phyloP scores from a whole-genome alignment of 352 stramenopile species.

The Pythium angustatum region DNA sequence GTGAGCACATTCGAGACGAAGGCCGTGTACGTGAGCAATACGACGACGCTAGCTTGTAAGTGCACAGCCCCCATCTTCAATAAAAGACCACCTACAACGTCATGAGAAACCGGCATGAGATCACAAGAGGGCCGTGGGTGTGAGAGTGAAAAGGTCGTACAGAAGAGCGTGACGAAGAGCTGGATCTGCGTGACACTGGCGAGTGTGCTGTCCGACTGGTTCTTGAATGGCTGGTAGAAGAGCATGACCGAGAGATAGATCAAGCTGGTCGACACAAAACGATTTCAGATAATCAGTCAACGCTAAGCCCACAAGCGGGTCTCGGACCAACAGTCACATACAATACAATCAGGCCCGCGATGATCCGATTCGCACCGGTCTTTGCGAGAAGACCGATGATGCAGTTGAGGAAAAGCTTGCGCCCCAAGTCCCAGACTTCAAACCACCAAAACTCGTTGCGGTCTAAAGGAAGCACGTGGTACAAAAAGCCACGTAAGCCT shows the following conservation, averaged over 20 bases:
- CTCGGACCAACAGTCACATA: constrained; percentile 40
- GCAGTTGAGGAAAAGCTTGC: constrained; percentile 75
- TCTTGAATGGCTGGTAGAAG: constrained; percentile 69
- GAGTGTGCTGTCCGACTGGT: constrained; percentile 61
- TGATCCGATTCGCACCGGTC: constrained; percentile 64
- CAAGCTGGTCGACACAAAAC: constrained; percentile 35
- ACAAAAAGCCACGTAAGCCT: neutral
- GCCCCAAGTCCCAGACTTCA: constrained; percentile 71
- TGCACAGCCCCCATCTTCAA: constrained; percentile 65
- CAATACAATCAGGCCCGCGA: constrained; percentile 68
- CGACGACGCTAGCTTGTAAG: constrained; percentile 43
- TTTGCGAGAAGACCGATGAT: constrained; percentile 64
- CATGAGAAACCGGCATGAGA: neutral
- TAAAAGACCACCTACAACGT: constrained; percentile 50
- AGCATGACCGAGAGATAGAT: constrained; percentile 78
- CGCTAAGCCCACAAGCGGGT: neutral
- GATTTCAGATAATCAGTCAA: neutral
- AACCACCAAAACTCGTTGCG: constrained; percentile 72
- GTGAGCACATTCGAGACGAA: constrained; percentile 58
- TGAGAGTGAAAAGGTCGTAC: constrained; percentile 32
- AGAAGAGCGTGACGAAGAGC: constrained; percentile 79
- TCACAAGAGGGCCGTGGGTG: too few relatives aligned
- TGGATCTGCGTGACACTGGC: constrained; percentile 69
- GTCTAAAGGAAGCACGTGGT: constrained; percentile 32
- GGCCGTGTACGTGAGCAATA: constrained; percentile 51